phyloP scores from a whole-genome alignment of 345 rosid genomes.

The Eucalyptus viminalis region DNA sequence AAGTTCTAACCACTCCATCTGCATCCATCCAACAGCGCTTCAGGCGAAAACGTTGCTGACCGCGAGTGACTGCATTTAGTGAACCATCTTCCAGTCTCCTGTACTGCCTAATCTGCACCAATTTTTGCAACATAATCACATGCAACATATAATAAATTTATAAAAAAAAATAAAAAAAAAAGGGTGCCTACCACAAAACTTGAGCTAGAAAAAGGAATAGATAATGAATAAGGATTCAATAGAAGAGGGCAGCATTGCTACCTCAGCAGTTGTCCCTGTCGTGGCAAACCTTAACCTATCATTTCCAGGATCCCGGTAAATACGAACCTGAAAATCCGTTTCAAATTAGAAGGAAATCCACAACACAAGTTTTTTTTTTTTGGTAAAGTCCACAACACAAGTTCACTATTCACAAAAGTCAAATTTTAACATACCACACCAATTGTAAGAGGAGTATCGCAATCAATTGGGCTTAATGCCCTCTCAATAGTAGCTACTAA shows the following conservation, averaged over 20 bases:
- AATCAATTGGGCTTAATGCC: conserved; percentile 48
- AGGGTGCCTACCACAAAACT: not conserved
- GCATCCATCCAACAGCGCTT: conserved; percentile 71
- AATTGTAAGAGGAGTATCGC: conserved; percentile 57
- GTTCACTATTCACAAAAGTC: not conserved
- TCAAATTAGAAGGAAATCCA: not conserved
- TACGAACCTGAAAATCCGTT: conserved; percentile 44
- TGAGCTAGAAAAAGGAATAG: not conserved
- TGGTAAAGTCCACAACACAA: not conserved
- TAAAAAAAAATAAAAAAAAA: not conserved
- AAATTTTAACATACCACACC: conserved; percentile 71
- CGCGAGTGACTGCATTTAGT: conserved; percentile 82
- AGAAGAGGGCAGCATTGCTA: conserved; percentile 2
- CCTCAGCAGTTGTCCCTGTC: conserved; percentile 97
- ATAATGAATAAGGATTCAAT: not conserved
- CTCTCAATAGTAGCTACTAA: conserved; percentile 76
- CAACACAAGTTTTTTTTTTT: not conserved
- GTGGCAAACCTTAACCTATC: conserved; percentile 33
- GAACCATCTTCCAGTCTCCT: conserved; percentile 81
- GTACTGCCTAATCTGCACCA: conserved; percentile 71
- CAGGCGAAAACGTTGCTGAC: conserved; percentile 76
- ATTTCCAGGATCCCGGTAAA: conserved; percentile 24
- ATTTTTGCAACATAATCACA: not conserved
- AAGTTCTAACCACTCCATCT: conserved; percentile 81
- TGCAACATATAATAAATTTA: too few species aligned